Evolutionary conservation across 164 flowering plant genomes (phyloP).

Genomic region (Magnolia changhungtana): DNA sequence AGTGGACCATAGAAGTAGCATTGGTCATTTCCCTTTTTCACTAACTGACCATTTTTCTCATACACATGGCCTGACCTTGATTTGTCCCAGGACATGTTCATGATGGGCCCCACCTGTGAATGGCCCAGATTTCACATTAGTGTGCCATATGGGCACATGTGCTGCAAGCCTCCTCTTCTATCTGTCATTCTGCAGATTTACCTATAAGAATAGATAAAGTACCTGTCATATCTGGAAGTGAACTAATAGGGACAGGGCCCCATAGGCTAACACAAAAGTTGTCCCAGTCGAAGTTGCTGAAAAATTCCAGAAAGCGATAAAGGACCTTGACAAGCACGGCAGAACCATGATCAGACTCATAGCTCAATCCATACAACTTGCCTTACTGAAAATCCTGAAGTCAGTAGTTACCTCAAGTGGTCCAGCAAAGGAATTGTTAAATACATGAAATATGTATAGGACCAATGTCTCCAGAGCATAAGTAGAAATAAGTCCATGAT

Average conservation of each 20-base stretch:
- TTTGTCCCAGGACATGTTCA: neutral
- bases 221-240: constrained; percentile 92
- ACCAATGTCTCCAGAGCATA: constrained; percentile 97
- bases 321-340: constrained; percentile 55
- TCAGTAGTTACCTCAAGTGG: constrained; percentile 76
- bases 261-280: constrained; percentile 90
- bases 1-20: neutral
- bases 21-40: neutral
- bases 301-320: constrained; percentile 91
- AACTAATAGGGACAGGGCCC: constrained; percentile 87
- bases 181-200: neutral
- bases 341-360: neutral
- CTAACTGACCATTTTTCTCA: neutral
- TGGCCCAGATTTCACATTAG: neutral
- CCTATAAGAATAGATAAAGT: constrained; percentile 1
- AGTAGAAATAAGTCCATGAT: constrained; percentile 96
- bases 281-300: constrained; percentile 98
- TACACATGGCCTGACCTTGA: neutral
- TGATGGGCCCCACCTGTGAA: neutral
- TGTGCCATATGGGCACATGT: neutral
- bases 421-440: constrained; percentile 85
- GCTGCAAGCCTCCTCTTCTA: neutral
- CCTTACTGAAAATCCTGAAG: neutral
- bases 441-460: constrained; percentile 92
- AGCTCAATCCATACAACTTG: neutral